Evolutionary conservation across 2,329 filamentous ascomycete genomes (phyloP).

Genomic region (Sporothrix euskadiensis): DNA sequence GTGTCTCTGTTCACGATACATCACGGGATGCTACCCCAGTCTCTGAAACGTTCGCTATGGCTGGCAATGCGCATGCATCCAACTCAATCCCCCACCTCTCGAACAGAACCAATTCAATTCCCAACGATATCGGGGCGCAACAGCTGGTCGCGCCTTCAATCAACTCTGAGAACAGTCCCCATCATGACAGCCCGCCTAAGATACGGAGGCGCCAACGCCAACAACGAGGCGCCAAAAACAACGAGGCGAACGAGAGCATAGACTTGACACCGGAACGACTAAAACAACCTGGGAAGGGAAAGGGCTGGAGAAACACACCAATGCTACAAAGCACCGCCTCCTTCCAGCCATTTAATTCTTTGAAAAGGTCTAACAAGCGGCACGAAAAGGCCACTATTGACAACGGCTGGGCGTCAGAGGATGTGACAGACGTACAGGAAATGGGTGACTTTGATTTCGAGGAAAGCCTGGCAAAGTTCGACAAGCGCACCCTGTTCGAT

Average conservation of each 20-base stretch:
- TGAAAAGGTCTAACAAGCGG: slow-evolving; percentile 59
- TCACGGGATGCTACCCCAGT: slow-evolving; percentile 4
- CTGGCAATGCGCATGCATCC: too few relatives aligned
- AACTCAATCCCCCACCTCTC: not conserved
- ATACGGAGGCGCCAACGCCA: slow-evolving; percentile 37
- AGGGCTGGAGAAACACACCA: slow-evolving; percentile 61
- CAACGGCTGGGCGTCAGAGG: slow-evolving; percentile 93
- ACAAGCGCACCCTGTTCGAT: slow-evolving; percentile 88
- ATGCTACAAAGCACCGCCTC: slow-evolving; percentile 61
- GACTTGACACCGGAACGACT: slow-evolving; percentile 32
- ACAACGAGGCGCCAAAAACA: slow-evolving; percentile 36
- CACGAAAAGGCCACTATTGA: slow-evolving; percentile 46
- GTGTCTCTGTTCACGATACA: not conserved
- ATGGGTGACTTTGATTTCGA: slow-evolving; percentile 94
- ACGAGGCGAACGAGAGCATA: slow-evolving; percentile 35
- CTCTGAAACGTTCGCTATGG: not conserved
- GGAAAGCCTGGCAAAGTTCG: slow-evolving; percentile 86
- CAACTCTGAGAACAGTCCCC: not conserved
- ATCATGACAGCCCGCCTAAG: not conserved
- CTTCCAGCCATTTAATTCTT: slow-evolving; percentile 62
- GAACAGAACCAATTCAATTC: not conserved
- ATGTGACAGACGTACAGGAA: slow-evolving; percentile 91
- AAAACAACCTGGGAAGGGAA: slow-evolving; percentile 43
- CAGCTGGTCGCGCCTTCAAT: not conserved
- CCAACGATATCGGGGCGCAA: not conserved